Evolutionary conservation across 2,329 filamentous ascomycete species (phyloP).

Genomic region (Cercospora nicotianae): DNA sequence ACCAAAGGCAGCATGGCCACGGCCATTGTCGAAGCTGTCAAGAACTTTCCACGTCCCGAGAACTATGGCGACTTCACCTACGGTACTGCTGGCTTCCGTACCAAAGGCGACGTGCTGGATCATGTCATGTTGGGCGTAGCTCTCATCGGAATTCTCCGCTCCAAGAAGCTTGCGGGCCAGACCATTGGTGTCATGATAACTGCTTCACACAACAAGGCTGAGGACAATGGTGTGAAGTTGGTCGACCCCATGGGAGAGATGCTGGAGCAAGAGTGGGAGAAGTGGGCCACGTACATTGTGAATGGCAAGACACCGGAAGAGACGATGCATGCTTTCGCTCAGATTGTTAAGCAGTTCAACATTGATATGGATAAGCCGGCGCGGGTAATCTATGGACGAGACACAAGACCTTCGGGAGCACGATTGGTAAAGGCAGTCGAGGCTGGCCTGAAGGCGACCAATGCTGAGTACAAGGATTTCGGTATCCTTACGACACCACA

Average conservation of each 20-base stretch:
- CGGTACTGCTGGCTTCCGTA: constrained; percentile 66
- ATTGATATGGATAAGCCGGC: constrained; percentile 68
- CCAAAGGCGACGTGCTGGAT: constrained; percentile 78
- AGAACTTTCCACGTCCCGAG: constrained; percentile 38
- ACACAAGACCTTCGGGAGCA: constrained; percentile 89
- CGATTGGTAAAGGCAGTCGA: constrained; percentile 76
- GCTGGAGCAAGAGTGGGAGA: constrained; percentile 91
- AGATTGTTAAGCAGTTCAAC: constrained; percentile 72
- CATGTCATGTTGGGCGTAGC: constrained; percentile 92
- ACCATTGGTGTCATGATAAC: constrained; percentile 97
- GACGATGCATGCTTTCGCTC: constrained; percentile 73
- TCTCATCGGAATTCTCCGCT: constrained; percentile 82
- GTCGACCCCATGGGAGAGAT: constrained; percentile 98
- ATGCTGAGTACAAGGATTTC: constrained; percentile 75
- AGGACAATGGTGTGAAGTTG: constrained; percentile 91
- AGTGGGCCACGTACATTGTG: constrained; percentile 81
- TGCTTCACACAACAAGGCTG: constrained; percentile 85
- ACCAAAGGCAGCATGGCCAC: constrained; percentile 21
- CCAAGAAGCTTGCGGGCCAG: constrained; percentile 83
- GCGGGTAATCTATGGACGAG: constrained; percentile 84
- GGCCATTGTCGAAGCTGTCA: constrained; percentile 36
- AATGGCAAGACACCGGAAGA: constrained; percentile 76
- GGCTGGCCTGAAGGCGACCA: constrained; percentile 74
- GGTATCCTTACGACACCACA: constrained; percentile 96
- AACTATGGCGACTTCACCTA: constrained; percentile 51